Conservation (phyloP, 192 early-diverging fungal species). For the Radiomyces spectabilis region DNA sequence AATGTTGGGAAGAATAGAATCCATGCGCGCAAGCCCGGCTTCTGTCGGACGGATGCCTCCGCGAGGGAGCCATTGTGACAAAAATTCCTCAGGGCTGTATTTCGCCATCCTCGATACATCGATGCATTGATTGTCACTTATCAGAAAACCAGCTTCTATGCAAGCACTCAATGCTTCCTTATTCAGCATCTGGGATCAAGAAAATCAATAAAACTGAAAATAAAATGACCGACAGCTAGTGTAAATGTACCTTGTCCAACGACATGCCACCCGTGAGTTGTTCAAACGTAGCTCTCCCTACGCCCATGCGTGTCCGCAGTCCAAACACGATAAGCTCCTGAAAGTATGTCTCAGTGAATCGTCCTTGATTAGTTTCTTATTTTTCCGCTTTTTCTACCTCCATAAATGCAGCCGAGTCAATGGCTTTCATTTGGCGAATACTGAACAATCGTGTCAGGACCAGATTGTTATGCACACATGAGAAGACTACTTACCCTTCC, state of each 20-base stretch:
- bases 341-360: not conserved
- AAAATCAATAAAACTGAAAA: not conserved
- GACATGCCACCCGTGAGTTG: slow-evolving; percentile 16
- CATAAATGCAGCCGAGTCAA: not conserved
- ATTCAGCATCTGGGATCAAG: not conserved
- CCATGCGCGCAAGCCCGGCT: slow-evolving; percentile 39
- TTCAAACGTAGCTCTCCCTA: slow-evolving; percentile 23
- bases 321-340: slow-evolving; percentile 44
- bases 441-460: slow-evolving; percentile 1
- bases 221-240: not conserved
- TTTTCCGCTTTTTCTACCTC: too few species aligned
- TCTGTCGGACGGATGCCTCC: slow-evolving; percentile 40
- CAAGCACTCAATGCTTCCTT: slow-evolving; percentile 4
- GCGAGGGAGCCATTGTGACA: not conserved
- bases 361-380: slow-evolving; percentile 17
- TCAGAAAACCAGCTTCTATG: slow-evolving; percentile 11
- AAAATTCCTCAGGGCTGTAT: slow-evolving; percentile 6
- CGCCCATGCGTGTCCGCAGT: slow-evolving; percentile 37
- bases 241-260: slow-evolving; percentile 30
- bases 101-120: not conserved
- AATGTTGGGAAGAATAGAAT: slow-evolving; percentile 38
- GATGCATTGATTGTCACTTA: slow-evolving; percentile 5
- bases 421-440: slow-evolving; percentile 2
- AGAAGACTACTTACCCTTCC: slow-evolving; percentile 30
- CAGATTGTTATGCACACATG: not conserved